Evolutionary conservation across 2,329 filamentous ascomycete species (phyloP).

Genomic region (Monascus ruber): DNA sequence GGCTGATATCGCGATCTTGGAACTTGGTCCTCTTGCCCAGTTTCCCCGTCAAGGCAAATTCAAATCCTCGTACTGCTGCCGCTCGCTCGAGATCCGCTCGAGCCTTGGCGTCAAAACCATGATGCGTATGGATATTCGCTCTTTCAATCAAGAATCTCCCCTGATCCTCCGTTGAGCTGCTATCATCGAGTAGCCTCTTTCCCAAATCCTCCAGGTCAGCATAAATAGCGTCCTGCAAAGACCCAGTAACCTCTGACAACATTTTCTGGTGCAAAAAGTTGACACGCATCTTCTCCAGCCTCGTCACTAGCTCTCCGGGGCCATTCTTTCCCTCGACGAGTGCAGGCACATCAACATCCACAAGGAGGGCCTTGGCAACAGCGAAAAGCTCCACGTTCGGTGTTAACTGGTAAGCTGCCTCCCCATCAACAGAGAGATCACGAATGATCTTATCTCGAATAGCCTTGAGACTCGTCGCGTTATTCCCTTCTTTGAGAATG

Average conservation of each 20-base stretch:
- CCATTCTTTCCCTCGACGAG: conserved; percentile 26
- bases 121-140: conserved; percentile 70
- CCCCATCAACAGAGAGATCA: conserved; percentile 67
- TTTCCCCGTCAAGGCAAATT: conserved; percentile 73
- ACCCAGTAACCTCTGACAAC: conserved; percentile 50
- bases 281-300: conserved; percentile 59
- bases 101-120: conserved; percentile 69
- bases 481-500: conserved; percentile 11
- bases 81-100: conserved; percentile 59
- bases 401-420: conserved; percentile 73
- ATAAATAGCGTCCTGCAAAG: conserved; percentile 50
- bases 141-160: conserved; percentile 70
- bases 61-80: conserved; percentile 54
- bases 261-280: conserved; percentile 63
- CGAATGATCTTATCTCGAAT: conserved; percentile 52
- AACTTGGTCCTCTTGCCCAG: conserved; percentile 55
- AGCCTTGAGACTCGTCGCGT: conserved; percentile 32
- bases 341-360: conserved; percentile 29
- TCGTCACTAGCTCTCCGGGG: conserved; percentile 17
- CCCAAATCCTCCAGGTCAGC: conserved; percentile 45
- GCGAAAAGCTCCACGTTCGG: conserved; percentile 75
- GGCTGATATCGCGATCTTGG: conserved; percentile 49
- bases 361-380: conserved; percentile 54
- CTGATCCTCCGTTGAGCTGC: conserved; percentile 36
- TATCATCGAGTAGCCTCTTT: conserved; percentile 20